These are phyloP conservation scores for Madurella fahalii DNA, from an alignment of 2,329 filamentous ascomycete species.

Conservation along the genomic window DNA sequence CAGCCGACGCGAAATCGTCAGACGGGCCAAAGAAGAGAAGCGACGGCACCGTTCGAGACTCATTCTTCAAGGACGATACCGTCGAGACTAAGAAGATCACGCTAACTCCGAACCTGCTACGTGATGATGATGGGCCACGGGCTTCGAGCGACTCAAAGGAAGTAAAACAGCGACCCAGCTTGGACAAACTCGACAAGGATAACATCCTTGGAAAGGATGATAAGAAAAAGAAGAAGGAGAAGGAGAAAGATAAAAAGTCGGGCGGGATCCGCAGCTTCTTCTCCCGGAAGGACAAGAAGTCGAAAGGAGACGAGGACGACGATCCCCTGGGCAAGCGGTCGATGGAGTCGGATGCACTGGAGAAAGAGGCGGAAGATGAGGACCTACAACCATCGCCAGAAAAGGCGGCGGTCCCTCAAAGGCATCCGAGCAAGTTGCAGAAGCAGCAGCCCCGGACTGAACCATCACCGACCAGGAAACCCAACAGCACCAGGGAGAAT, in stretches of 20 bases:
- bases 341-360: constrained; percentile 44
- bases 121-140: constrained; percentile 65
- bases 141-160: constrained; percentile 54
- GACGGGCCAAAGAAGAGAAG: constrained; percentile 61
- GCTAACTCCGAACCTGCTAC: constrained; percentile 84
- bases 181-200: constrained; percentile 70
- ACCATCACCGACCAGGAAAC: constrained; percentile 43
- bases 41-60: constrained; percentile 85
- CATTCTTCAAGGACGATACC: constrained; percentile 94
- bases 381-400: constrained; percentile 47
- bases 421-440: constrained; percentile 64
- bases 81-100: constrained; percentile 97
- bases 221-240: constrained; percentile 68
- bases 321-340: constrained; percentile 60
- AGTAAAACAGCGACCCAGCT: constrained; percentile 57
- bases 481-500: constrained; percentile 28
- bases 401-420: constrained; percentile 43
- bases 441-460: constrained; percentile 57
- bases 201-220: constrained; percentile 57
- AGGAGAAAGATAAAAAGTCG: constrained; percentile 65
- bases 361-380: constrained; percentile 41
- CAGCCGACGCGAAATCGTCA: constrained; percentile 51
- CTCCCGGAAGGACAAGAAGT: constrained; percentile 60
- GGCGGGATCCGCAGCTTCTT: constrained; percentile 58
- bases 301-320: constrained; percentile 53